Base-by-base conservation (phyloP, 2,329 filamentous ascomycete species). In the Rasamsonia emersonii region DNA sequence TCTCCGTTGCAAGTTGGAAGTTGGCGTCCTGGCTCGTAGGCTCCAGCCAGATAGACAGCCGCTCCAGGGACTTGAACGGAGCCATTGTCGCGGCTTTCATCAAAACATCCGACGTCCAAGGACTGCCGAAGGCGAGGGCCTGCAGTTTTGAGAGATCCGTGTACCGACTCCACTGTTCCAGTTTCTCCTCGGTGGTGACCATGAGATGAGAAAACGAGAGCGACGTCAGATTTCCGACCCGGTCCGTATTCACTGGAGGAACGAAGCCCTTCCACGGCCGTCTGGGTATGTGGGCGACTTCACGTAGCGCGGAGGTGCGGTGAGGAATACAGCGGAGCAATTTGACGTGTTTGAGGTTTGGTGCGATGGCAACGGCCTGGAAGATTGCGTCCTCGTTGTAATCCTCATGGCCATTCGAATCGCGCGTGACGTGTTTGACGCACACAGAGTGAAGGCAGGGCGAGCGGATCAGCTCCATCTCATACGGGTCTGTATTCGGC, bases 351-450 rank as follows among this genome's bases (percentile, higher is more conserved):
- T 10, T 24, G n/a, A 31, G 18, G 8, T 31, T 31, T 11, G 29
- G 13, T 8, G 29, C 21, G 20, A 24, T 24, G 4, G 4, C n/a
- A 13, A 31, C 10, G 15, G 25, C n/a, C 6, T 20, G 13, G 9
- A 31, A 24, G 13, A 31, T 31, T 18, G 29, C 29, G 8, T 31
- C 19, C 24, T 31, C 13, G 29, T 10, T n/a, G n/a, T n/a, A n/a
- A n/a, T n/a, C n/a, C n/a, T n/a, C n/a, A n/a, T n/a, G n/a, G n/a
- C n/a, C n/a, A n/a, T n/a, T n/a, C n/a, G n/a, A n/a, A n/a, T n/a
- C n/a, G n/a, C n/a, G n/a, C n/a, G n/a, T n/a, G n/a, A n/a, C n/a
- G n/a, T n/a, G n/a, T n/a, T n/a, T n/a, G n/a, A n/a, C n/a, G n/a
- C n/a, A n/a, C n/a, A n/a, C n/a, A n/a, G n/a, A n/a, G 14, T 24